A percentile compares a stretch with the other conserved stretches of the same genome.
These are phyloP conservation scores for Cicer cuneatum DNA, from an alignment of 306 rosid genomes.

Conservation along the genomic window DNA sequence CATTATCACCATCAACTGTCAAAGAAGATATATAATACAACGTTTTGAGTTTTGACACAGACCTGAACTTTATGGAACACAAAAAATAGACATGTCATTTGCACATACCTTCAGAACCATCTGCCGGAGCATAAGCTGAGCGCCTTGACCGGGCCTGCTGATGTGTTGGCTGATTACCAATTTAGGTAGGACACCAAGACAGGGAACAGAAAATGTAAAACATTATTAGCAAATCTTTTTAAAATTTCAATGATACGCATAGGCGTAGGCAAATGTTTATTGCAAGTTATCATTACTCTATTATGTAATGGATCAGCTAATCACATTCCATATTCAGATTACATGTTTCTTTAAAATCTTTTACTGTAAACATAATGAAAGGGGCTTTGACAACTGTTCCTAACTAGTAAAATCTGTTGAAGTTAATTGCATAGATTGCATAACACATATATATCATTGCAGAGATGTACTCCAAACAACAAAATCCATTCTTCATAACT, in stretches of 20 bases:
- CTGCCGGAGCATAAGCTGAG: conserved; percentile 82
- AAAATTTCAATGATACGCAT: background rate
- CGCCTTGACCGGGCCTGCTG: conserved; percentile 89
- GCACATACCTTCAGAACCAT: conserved; percentile 68
- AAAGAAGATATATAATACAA: conserved; percentile 33
- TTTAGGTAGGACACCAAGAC: conserved; percentile 36
- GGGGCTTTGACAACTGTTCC: background rate
- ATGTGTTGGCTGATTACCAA: conserved; percentile 81
- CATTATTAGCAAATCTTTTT: conserved; percentile 27
- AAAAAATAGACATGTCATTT: background rate
- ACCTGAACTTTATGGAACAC: conserved; percentile 2
- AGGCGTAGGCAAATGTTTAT: background rate
- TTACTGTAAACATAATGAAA: conserved; percentile 1
- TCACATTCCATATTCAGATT: conserved; percentile 5
- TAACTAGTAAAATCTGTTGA: conserved; percentile 10
- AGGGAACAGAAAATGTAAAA: conserved; percentile 20
- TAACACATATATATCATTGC: conserved; percentile 13
- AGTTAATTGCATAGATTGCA: conserved; percentile 12
- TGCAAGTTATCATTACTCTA: conserved; percentile 9
- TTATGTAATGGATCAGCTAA: conserved; percentile 12
- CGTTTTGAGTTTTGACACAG: conserved; percentile 20
- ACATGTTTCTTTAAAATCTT: background rate
- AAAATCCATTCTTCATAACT: background rate
- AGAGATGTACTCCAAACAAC: conserved; percentile 22
- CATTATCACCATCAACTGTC: conserved; percentile 46